Conservation (phyloP, 2,329 filamentous ascomycete species). For the Dryadomyces quercivorus region DNA sequence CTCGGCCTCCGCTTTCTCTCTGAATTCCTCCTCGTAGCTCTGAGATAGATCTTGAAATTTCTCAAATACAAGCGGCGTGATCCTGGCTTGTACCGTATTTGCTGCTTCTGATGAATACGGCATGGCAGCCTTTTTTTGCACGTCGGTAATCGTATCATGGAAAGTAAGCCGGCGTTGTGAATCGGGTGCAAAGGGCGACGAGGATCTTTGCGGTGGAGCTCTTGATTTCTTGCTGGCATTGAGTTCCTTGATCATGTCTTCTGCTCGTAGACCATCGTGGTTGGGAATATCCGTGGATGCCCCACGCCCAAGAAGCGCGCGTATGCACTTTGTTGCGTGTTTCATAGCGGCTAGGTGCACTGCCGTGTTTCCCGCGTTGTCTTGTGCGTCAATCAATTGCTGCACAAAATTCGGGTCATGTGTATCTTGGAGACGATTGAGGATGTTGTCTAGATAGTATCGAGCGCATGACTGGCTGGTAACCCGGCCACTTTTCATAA, state of each 20-base stretch:
- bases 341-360: conserved; percentile 63
- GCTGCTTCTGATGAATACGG: conserved; percentile 52
- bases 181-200: conserved; percentile 55
- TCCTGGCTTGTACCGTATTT: conserved; percentile 55
- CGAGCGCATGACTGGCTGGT: conserved; percentile 80
- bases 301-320: conserved; percentile 65
- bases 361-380: conserved; percentile 82
- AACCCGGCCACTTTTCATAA: conserved; percentile 67
- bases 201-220: conserved; percentile 59
- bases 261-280: conserved; percentile 67
- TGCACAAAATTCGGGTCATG: conserved; percentile 67
- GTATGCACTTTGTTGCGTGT: conserved; percentile 80
- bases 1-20: conserved; percentile 59
- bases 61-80: conserved; percentile 56
- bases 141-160: conserved; percentile 34
- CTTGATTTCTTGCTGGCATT: conserved; percentile 59
- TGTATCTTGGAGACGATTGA: conserved; percentile 74
- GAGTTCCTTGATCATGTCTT: conserved; percentile 66
- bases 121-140: conserved; percentile 26
- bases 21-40: conserved; percentile 63
- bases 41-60: conserved; percentile 60
- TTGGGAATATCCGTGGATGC: conserved; percentile 77
- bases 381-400: conserved; percentile 66
- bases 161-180: conserved; percentile 44
- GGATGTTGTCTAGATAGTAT: conserved; percentile 85